Conservation (phyloP, 345 rosid genomes). For the Erodium maritimum region DNA sequence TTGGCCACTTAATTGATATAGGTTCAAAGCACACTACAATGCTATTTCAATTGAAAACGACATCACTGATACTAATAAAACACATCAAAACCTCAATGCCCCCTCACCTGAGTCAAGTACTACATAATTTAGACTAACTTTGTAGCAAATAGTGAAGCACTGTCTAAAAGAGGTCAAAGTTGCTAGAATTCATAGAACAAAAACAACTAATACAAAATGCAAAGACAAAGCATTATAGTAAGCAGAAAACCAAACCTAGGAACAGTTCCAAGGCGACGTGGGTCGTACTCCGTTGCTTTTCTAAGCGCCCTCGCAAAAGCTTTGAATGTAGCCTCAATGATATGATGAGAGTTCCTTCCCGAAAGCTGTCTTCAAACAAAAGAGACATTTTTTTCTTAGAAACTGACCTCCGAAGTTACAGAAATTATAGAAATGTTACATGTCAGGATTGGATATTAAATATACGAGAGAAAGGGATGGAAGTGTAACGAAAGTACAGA, state of each 20-base stretch:
- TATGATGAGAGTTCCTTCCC: slow-evolving; percentile 86
- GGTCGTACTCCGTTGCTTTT: slow-evolving; percentile 73
- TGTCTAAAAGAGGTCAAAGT: neutral
- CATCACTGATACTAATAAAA: neutral
- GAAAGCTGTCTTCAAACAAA: slow-evolving; percentile 48
- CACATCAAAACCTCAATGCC: neutral
- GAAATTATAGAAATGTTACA: neutral
- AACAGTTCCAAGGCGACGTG: slow-evolving; percentile 64
- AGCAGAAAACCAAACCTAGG: slow-evolving; percentile 46
- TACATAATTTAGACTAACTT: neutral
- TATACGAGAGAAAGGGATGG: neutral
- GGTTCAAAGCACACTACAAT: too few species aligned
- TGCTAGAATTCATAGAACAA: neutral
- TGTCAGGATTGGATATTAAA: neutral
- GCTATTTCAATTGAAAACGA: neutral
- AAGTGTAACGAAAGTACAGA: neutral
- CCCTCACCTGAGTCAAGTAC: neutral
- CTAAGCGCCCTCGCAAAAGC: slow-evolving; percentile 95
- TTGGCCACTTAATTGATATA: too few species aligned
- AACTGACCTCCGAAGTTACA: neutral
- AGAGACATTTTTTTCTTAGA: slow-evolving; percentile 2
- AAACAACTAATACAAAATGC: neutral
- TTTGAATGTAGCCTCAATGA: slow-evolving; percentile 91
- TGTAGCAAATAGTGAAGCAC: neutral
- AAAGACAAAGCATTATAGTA: neutral